phyloP scores from a whole-genome alignment of 306 rosid species.

The Vigna nakashimae region DNA sequence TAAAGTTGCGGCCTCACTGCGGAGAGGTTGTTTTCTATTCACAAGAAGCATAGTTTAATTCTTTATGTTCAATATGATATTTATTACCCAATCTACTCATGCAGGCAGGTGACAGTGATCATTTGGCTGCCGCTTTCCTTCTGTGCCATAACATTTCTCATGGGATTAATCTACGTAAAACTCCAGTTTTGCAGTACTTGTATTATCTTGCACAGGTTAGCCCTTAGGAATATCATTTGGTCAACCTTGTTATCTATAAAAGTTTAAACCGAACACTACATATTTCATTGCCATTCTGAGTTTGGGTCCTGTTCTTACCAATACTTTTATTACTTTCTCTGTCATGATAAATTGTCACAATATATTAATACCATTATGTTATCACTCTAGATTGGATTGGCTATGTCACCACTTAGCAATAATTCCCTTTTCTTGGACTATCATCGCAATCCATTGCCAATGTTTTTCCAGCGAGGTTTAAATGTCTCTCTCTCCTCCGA shows the following conservation, averaged over 20 bases:
- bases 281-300: constrained; percentile 12
- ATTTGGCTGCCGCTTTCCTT: constrained; percentile 85
- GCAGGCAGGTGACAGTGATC: constrained; percentile 92
- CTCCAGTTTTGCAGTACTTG: constrained; percentile 85
- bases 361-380: constrained; percentile 25
- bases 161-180: constrained; percentile 79
- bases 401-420: constrained; percentile 88
- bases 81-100: constrained; percentile 39
- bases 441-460: constrained; percentile 80
- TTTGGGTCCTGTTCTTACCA: constrained; percentile 17
- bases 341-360: constrained; percentile 20
- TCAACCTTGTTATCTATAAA: constrained; percentile 14
- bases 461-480: constrained; percentile 85
- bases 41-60: constrained; percentile 23
- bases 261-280: constrained; percentile 16
- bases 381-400: constrained; percentile 68
- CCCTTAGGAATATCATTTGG: constrained; percentile 24
- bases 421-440: constrained; percentile 89
- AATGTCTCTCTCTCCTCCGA: constrained; percentile 86
- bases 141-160: constrained; percentile 85
- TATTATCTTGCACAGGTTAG: constrained; percentile 90
- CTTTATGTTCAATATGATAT: constrained; percentile 35
- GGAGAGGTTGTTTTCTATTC: constrained; percentile 74
- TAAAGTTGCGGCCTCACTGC: constrained; percentile 83
- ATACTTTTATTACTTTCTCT: constrained; percentile 20